phyloP scores from a whole-genome alignment of 2,329 filamentous ascomycete species.

The Fusarium nelsonii region DNA sequence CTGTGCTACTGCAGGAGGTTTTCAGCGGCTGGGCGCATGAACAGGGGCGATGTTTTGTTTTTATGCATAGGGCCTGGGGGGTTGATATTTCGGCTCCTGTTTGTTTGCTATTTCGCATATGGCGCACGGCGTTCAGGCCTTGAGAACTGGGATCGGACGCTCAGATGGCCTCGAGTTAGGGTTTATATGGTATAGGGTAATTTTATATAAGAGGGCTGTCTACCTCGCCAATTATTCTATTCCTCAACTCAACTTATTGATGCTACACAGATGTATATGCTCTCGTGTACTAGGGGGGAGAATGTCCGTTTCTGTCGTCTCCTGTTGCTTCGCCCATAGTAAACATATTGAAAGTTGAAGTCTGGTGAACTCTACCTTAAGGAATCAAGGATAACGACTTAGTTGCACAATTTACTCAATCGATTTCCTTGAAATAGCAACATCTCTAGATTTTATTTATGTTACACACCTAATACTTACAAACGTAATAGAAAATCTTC shows the following conservation, averaged over 20 bases:
- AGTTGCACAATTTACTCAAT: too few relatives aligned
- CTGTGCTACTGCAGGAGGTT: neutral
- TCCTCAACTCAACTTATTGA: neutral
- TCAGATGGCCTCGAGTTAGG: neutral
- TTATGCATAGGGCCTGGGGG: neutral
- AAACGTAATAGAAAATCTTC: neutral
- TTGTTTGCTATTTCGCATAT: neutral
- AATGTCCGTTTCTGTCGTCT: too few relatives aligned
- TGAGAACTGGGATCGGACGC: neutral
- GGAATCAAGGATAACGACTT: too few relatives aligned
- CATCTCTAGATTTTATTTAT: too few relatives aligned
- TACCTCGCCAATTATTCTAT: neutral
- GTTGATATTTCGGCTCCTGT: neutral
- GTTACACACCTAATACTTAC: too few relatives aligned
- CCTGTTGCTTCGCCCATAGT: too few relatives aligned
- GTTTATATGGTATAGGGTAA: slow-evolving; percentile 29
- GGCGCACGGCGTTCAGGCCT: slow-evolving; percentile 28
- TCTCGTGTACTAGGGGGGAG: too few relatives aligned
- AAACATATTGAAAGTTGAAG: too few relatives aligned
- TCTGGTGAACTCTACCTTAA: too few relatives aligned
- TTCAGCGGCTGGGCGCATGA: neutral
- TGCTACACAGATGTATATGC: too few relatives aligned
- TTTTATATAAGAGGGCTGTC: neutral
- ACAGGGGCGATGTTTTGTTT: neutral
- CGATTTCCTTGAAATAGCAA: too few relatives aligned